A percentile compares a stretch with the other conserved stretches of the same genome.
Evolutionary conservation across 1,284 basidiomycete genomes (phyloP).

Genomic region (Apiotrichum sp.): DNA sequence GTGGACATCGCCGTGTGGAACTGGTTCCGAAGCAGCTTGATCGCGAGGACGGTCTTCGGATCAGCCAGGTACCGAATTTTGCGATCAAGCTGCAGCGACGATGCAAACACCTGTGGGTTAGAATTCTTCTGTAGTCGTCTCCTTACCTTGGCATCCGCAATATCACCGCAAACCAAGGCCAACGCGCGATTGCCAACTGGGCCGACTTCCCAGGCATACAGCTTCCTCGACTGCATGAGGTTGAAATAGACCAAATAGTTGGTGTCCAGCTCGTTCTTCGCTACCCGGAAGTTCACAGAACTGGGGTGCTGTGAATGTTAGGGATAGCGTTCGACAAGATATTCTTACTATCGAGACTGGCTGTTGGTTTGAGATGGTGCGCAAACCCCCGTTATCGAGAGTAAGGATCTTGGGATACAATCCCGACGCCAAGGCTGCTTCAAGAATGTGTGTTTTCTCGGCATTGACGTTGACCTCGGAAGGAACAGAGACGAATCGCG

Average conservation of each 20-base stretch:
- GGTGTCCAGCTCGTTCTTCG: constrained; percentile 63
- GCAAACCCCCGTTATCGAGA: constrained; percentile 63
- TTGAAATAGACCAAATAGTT: constrained; percentile 75
- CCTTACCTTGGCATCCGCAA: constrained; percentile 71
- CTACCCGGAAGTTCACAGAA: constrained; percentile 72
- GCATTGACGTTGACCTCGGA: constrained; percentile 66
- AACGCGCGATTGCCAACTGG: constrained; percentile 81
- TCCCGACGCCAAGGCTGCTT: constrained; percentile 78
- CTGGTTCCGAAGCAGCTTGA: constrained; percentile 71
- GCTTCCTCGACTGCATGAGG: constrained; percentile 56
- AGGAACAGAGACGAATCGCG: constrained; percentile 72
- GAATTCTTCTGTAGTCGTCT: not conserved
- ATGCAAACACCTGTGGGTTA: constrained; percentile 59
- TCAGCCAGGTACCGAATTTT: constrained; percentile 70
- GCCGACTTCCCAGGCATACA: constrained; percentile 94
- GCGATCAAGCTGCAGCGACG: constrained; percentile 72
- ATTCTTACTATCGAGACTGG: constrained; percentile 49
- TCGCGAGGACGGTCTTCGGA: constrained; percentile 68
- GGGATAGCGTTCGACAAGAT: not conserved
- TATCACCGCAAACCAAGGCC: constrained; percentile 80
- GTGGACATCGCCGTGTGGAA: constrained; percentile 60
- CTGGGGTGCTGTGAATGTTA: constrained; percentile 70
- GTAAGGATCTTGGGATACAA: constrained; percentile 86
- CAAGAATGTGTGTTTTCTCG: constrained; percentile 57
- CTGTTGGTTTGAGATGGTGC: constrained; percentile 84